Conservation (phyloP, 2,329 filamentous ascomycete genomes). For the Fusarium liriodendri region DNA sequence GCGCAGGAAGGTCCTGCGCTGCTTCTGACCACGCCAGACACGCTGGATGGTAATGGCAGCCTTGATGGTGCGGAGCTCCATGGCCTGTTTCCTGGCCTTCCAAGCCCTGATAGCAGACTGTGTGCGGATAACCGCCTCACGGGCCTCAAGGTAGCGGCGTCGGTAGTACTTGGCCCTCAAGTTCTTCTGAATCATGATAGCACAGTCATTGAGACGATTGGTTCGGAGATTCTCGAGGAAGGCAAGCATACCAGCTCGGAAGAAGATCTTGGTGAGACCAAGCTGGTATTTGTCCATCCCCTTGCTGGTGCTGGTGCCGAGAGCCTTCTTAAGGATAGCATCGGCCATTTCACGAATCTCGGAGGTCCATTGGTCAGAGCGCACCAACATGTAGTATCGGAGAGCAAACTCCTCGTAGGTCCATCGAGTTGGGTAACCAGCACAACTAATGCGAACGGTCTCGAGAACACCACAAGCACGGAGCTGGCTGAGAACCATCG, state of each 20-base stretch:
- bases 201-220: slow-evolving; percentile 89
- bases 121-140: slow-evolving; percentile 81
- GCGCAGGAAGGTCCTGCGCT: slow-evolving; percentile 81
- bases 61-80: slow-evolving; percentile 84
- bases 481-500: slow-evolving; percentile 97
- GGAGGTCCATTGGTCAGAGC: slow-evolving; percentile 88
- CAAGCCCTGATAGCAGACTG: slow-evolving; percentile 84
- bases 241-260: slow-evolving; percentile 98
- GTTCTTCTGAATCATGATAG: slow-evolving; percentile 99
- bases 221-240: slow-evolving; percentile 96
- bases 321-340: slow-evolving; percentile 87
- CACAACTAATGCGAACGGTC: slow-evolving; percentile 96
- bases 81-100: slow-evolving; percentile 79
- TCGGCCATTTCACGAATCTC: slow-evolving; percentile 96
- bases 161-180: slow-evolving; percentile 95
- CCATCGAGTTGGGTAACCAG: slow-evolving; percentile 97
- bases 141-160: slow-evolving; percentile 87
- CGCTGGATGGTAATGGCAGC: slow-evolving; percentile 95
- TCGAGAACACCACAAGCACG: slow-evolving; percentile 98
- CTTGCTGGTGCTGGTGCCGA: slow-evolving; percentile 80
- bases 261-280: slow-evolving; percentile 98
- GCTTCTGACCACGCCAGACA: slow-evolving; percentile 93
- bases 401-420: slow-evolving; percentile 98
- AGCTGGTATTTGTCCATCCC: slow-evolving; percentile 95
- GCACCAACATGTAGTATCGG: slow-evolving; percentile 97